These are phyloP conservation scores for Linnemannia elongata DNA, from an alignment of 192 early-diverging fungal genomes.

Conservation along the genomic window DNA sequence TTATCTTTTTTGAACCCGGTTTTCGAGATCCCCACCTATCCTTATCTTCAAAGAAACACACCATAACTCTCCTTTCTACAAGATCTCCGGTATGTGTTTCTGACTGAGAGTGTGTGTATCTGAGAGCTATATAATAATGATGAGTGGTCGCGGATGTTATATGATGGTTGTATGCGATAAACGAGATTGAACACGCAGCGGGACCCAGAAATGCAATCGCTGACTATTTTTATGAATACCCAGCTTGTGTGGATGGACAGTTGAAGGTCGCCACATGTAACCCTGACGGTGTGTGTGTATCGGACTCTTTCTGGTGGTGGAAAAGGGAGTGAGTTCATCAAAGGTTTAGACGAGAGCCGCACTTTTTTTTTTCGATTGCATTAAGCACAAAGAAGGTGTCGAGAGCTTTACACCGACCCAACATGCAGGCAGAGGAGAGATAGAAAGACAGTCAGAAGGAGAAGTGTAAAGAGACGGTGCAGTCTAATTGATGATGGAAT, in stretches of 20 bases:
- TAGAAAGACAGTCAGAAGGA: neutral
- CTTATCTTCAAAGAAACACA: neutral
- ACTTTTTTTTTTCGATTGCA: neutral
- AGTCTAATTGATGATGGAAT: neutral
- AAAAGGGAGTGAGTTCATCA: neutral
- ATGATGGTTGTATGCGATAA: no score
- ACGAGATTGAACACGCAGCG: no score
- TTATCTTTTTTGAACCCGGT: neutral
- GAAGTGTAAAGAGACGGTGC: neutral
- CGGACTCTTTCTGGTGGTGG: neutral
- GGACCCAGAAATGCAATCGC: no score
- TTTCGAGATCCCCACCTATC: neutral
- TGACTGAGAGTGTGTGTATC: neutral
- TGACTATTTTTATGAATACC: neutral
- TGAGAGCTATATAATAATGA: neutral
- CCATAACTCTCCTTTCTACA: neutral
- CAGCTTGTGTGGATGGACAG: neutral
- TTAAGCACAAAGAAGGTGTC: neutral
- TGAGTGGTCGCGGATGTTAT: no score
- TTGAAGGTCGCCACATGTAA: neutral
- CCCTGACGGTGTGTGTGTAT: neutral
- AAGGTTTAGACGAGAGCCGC: neutral
- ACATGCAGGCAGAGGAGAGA: neutral
- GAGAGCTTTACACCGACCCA: neutral
- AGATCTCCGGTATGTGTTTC: neutral